Evolutionary conservation across 148 eudicot genomes (phyloP).

Genomic region (Pharnaceum exiguum): DNA sequence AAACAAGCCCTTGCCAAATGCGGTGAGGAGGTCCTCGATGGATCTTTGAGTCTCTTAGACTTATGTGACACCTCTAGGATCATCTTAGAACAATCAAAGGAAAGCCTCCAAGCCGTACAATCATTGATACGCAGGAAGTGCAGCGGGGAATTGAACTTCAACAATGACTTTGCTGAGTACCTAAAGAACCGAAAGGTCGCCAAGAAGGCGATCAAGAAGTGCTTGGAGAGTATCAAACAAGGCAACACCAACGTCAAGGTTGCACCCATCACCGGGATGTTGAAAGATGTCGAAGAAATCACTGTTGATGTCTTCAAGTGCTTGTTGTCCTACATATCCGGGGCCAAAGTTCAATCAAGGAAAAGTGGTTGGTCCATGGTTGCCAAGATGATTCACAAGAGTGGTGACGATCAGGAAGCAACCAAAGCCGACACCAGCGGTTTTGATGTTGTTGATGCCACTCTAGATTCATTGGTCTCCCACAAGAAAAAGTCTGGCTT

Average conservation of each 20-base stretch:
- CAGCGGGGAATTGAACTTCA: constrained; percentile 26
- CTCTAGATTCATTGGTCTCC: constrained; percentile 10
- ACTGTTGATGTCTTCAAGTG: constrained; percentile 21
- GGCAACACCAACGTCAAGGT: constrained; percentile 1
- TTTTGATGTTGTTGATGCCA: constrained; percentile 29
- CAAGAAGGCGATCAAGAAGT: constrained; percentile 28
- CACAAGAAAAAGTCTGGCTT: constrained; percentile 15
- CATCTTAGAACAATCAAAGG: constrained; percentile 25
- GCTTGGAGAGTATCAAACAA: constrained; percentile 27
- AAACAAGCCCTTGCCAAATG: constrained; percentile 19
- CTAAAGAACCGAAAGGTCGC: constrained; percentile 24
- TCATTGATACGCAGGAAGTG: constrained; percentile 37
- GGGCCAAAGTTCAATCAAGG: neutral
- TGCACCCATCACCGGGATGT: neutral
- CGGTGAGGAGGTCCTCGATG: constrained; percentile 30
- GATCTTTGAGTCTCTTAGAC: constrained; percentile 41
- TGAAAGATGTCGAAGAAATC: constrained; percentile 24
- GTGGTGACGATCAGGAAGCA: constrained; percentile 11
- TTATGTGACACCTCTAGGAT: constrained; percentile 35
- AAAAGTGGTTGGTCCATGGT: constrained; percentile 3
- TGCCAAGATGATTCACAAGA: constrained; percentile 3
- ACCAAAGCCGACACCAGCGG: constrained; percentile 7
- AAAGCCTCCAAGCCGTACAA: constrained; percentile 29
- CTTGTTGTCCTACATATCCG: constrained; percentile 15
- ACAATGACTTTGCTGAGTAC: constrained; percentile 15